phyloP scores from a whole-genome alignment of 305 asterid species.

The Solanum aculeatissimum region DNA sequence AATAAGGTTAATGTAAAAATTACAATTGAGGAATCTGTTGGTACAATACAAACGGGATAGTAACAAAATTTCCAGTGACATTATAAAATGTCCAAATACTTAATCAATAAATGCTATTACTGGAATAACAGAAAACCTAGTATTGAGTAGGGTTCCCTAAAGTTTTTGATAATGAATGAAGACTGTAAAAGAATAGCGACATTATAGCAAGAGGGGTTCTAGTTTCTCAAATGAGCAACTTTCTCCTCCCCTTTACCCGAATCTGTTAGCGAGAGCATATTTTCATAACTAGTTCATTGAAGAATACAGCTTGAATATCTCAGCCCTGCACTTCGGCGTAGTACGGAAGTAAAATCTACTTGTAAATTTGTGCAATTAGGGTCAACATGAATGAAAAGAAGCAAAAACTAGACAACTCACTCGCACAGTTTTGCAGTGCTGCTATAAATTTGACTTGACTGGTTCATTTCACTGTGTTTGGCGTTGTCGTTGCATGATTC shows the following conservation, averaged over 20 bases:
- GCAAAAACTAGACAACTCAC: constrained; percentile 37
- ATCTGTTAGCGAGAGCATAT: background rate
- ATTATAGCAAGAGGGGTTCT: background rate
- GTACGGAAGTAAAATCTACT: background rate
- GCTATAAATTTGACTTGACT: constrained; percentile 68
- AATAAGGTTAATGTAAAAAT: background rate
- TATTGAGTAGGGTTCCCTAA: background rate
- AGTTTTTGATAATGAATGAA: background rate
- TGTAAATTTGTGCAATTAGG: background rate
- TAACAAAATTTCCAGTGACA: background rate
- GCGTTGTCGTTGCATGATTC: constrained; percentile 68
- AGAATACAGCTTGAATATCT: background rate
- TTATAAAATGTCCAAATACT: background rate
- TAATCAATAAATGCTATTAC: background rate
- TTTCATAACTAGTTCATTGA: background rate
- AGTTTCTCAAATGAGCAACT: background rate
- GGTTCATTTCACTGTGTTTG: constrained; percentile 62
- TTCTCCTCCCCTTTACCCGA: background rate
- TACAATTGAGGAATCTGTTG: background rate
- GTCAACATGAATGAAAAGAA: background rate
- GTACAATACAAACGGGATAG: background rate
- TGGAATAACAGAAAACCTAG: background rate
- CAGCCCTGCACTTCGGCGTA: background rate
- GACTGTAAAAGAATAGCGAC: background rate
- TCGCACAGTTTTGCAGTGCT: constrained; percentile 99